Evolutionary conservation across 306 rosid species (phyloP), one percentile per base, ranked within the genome.

Genomic region (Psophocarpus tetragonolobus): DNA sequence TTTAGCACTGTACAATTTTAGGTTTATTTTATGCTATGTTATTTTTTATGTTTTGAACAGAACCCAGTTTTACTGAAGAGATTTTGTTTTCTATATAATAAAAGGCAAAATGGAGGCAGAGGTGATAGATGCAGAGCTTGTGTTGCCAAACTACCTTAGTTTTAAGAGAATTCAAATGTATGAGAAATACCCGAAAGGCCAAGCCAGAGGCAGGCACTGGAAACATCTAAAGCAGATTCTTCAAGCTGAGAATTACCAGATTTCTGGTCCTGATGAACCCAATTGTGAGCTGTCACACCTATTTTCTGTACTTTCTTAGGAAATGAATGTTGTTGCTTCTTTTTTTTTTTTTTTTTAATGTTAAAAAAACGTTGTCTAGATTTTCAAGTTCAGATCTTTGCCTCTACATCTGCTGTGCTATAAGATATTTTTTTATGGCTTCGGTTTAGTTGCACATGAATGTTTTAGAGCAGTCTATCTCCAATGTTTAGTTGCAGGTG

Each of bases 141-240:
- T 95, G 68, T 81, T 95, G 85, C 98, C 98, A 7, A 87, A 56
- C 38, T 87, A 88, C 82, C 84, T 95, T 39, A 88, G 89, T 89
- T 95, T 92, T 68, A 92, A 95, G 87, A 81, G 83, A 38, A 78
- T 92, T 85, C 97, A 95, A 73, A 92, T 88, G 91, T 82, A 91
- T n/a, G 97, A 92, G 70, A 95, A 95, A 86, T 95, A 88, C 39
- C 98, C 97, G 0, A 95, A 95, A 81, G 96, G 97, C 50, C 97
- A 91, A 87, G 80, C 97, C 13, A 85, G 97, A 84, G 91, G 97
- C 33, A 86, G 98, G 64, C 96, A 93, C 66, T 92, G 97, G 98
- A 95, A 95, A 42, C 98, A 95, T 84, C 97, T 95, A 63, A 92
- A 91, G 88, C 97, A 95, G 85, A 95, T 95, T 80, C 87, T 95